Evolutionary conservation across 1,284 basidiomycete species (phyloP).

Genomic region (Porodaedalea pini): DNA sequence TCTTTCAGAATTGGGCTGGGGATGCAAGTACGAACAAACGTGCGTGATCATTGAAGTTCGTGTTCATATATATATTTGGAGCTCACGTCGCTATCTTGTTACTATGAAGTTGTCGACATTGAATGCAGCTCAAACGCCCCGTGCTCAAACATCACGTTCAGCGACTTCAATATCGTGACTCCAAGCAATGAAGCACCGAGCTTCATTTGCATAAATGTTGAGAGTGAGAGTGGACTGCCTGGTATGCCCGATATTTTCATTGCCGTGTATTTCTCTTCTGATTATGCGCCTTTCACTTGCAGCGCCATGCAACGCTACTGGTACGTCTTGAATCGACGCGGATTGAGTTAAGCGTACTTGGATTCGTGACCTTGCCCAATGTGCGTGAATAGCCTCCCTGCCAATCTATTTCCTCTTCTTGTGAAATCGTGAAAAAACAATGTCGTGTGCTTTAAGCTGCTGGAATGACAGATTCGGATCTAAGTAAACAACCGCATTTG

Average conservation of each 20-base stretch:
- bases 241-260: conserved; percentile 24
- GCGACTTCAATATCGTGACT: conserved; percentile 40
- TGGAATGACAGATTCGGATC: too few species aligned
- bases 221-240: conserved; percentile 40
- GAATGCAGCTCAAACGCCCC: conserved; percentile 50
- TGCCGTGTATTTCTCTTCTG: background rate
- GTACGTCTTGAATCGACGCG: too few species aligned
- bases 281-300: background rate
- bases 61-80: too few species aligned
- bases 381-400: too few species aligned
- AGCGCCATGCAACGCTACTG: conserved; percentile 18
- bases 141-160: conserved; percentile 44
- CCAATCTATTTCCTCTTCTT: too few species aligned
- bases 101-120: conserved; percentile 46
- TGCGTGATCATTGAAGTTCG: conserved; percentile 34
- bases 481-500: too few species aligned
- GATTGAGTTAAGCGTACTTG: too few species aligned
- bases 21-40: conserved; percentile 41
- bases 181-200: conserved; percentile 35
- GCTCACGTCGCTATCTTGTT: background rate
- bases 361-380: too few species aligned
- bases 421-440: too few species aligned
- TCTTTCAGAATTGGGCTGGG: conserved; percentile 47
- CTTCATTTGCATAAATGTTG: conserved; percentile 47
- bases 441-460: too few species aligned